Percentiles rank a stretch among this genome's conserved stretches.
Evolutionary conservation across 192 early-diverging fungal species (phyloP).

Genomic region (Backusella psychrophila): DNA sequence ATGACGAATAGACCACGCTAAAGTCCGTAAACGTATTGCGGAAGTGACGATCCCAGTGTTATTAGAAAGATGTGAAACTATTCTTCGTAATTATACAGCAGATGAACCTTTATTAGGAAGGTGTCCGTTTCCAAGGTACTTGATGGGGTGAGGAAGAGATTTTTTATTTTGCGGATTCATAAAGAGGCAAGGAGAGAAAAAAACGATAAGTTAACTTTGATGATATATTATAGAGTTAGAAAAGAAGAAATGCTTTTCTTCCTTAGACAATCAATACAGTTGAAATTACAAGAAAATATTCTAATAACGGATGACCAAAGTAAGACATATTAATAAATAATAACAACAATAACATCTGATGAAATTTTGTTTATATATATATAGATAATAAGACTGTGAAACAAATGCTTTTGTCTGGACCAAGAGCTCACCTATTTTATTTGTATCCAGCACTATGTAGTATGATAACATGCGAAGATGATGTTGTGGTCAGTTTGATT

Average conservation of each 20-base stretch:
- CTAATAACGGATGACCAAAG: slow-evolving; percentile 22
- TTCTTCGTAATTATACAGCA: slow-evolving; percentile 57
- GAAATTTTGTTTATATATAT: not conserved
- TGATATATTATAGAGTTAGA: slow-evolving; percentile 44
- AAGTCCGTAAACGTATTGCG: slow-evolving; percentile 58
- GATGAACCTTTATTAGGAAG: slow-evolving; percentile 69
- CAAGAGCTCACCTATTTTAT: slow-evolving; percentile 65
- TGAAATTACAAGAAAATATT: slow-evolving; percentile 47
- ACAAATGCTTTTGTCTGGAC: slow-evolving; percentile 53
- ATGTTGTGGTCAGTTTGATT: slow-evolving; percentile 24
- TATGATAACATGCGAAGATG: slow-evolving; percentile 49
- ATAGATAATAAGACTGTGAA: slow-evolving; percentile 41
- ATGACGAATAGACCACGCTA: slow-evolving; percentile 33
- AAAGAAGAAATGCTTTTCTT: slow-evolving; percentile 59
- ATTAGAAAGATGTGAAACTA: slow-evolving; percentile 56
- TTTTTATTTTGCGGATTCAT: slow-evolving; percentile 5
- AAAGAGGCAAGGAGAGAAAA: not conserved
- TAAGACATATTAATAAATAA: slow-evolving; percentile 8
- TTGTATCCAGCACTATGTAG: slow-evolving; percentile 66
- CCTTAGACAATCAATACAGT: slow-evolving; percentile 45
- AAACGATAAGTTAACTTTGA: not conserved
- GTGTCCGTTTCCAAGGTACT: slow-evolving; percentile 65
- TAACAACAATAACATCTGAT: slow-evolving; percentile 9
- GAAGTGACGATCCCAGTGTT: slow-evolving; percentile 58
- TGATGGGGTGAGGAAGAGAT: slow-evolving; percentile 33